Base-by-base conservation (phyloP, 257 asterid species). In the Paulownia fortunei region DNA sequence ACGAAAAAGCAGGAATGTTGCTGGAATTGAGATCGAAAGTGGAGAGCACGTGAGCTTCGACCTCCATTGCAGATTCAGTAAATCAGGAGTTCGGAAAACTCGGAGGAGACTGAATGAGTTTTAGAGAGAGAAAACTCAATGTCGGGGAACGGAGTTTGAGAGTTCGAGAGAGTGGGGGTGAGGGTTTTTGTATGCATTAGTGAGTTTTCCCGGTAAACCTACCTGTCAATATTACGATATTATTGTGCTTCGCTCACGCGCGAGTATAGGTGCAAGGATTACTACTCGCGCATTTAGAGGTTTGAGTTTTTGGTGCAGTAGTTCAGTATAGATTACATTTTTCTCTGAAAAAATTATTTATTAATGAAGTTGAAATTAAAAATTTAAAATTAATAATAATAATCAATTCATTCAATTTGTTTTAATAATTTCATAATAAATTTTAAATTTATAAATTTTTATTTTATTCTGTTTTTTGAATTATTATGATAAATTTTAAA, bases 1-100 rank as follows among this genome's bases (percentile, higher is more conserved):
- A 11, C 39, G 75, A 71, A 41, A 82, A 77, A 26, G 75, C 73
- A 6, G 82, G 51, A 58, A 78, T 41, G 60, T 81, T 80, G 44
- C 30, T 54, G 37, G 84, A 81, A 27, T 24, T 81, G 63, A 81
- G 88, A 55, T 88, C 89, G 77, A 85, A 86, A 55, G 82, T 15
- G 47, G 89, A 71, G 49, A 73, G 80, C 51, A 87, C 63, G 79
- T 83, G 94, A 37, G 92, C 41, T 69, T 93, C 87, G 63, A 87
- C 89, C 81, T 87, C 96, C 95, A 90, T 89, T 59, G 54, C 18
- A 56, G 19, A 54, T 37, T 59, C 47, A 58, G 62, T 6, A 8
- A 46, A 26, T 26, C 27, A 71, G 18, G 16, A 47, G 47, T 18
- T 58, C 59, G 42, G 13, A 21, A 18, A 11, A 39, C 1, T 11